phyloP scores from a whole-genome alignment of 495 filamentous ascomycete species.

The Xylaria flabelliformis region DNA sequence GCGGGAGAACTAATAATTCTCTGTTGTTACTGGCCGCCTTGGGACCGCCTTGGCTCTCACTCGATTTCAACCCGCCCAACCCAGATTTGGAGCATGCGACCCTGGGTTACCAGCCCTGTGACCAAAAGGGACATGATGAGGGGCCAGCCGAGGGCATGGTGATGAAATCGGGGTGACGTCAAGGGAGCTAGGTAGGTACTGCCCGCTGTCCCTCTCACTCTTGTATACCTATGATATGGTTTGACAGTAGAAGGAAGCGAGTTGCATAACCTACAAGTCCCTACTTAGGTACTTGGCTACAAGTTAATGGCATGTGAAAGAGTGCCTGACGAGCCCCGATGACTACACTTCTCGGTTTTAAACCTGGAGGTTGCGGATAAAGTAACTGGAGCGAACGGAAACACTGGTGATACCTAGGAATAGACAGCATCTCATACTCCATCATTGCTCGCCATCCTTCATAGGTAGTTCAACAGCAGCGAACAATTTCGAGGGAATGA shows the following conservation, averaged over 20 bases:
- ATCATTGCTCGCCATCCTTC: not conserved
- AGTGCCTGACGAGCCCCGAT: not conserved
- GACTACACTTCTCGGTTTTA: not conserved
- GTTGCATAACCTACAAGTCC: not conserved
- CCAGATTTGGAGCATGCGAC: not conserved
- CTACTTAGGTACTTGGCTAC: not conserved
- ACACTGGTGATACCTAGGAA: not conserved
- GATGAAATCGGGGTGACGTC: slow-evolving; percentile 24
- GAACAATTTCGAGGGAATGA: not conserved
- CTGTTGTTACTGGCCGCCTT: slow-evolving; percentile 21
- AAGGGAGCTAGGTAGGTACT: not conserved
- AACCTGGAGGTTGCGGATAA: not conserved
- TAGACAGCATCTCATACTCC: not conserved
- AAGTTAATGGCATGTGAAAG: not conserved
- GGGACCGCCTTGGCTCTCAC: not conserved
- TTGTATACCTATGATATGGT: no score
- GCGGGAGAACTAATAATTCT: not conserved
- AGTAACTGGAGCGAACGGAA: not conserved
- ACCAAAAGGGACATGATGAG: slow-evolving; percentile 10
- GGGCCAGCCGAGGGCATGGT: slow-evolving; percentile 2
- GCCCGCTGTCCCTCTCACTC: not conserved
- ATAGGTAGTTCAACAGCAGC: not conserved
- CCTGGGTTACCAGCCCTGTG: slow-evolving; percentile 22
- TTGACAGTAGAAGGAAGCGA: not conserved
- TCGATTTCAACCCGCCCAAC: not conserved